phyloP scores from a whole-genome alignment of 129 eudicot genomes.

The Lactuca saligna region DNA sequence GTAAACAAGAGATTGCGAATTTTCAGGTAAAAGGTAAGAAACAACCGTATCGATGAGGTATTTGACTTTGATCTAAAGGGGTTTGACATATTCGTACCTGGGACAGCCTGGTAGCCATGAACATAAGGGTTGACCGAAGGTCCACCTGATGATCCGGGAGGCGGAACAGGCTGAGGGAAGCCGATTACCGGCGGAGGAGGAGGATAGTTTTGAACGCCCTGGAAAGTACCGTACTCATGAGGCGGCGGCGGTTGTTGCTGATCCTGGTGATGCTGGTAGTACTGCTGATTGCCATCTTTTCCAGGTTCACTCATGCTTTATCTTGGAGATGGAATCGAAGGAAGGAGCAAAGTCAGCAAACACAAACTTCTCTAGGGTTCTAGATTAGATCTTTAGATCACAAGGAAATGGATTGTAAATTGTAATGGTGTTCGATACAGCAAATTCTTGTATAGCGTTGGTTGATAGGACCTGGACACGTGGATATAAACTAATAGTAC shows the following conservation, averaged over 20 bases:
- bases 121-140: constrained; percentile 53
- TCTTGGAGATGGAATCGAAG: background rate
- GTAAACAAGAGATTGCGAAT: no score
- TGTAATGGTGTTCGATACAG: constrained; percentile 12
- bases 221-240: constrained; percentile 81
- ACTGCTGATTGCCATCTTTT: constrained; percentile 29
- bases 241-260: constrained; percentile 37
- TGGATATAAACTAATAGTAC: background rate
- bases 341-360: background rate
- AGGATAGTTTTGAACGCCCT: constrained; percentile 76
- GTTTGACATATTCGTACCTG: constrained; percentile 43
- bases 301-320: constrained; percentile 60
- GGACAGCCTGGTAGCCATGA: constrained; percentile 81
- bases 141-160: constrained; percentile 63
- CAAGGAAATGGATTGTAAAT: constrained; percentile 10
- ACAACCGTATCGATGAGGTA: background rate
- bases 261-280: constrained; percentile 31
- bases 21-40: background rate
- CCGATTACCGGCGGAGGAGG: constrained; percentile 74
- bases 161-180: constrained; percentile 88
- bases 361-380: constrained; percentile 26
- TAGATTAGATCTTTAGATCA: constrained; percentile 20
- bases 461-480: constrained; percentile 27
- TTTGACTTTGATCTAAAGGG: constrained; percentile 9
- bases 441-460: constrained; percentile 12